Evolutionary conservation across 768 basidiomycete genomes (phyloP).

Genomic region (Trametes elegans): DNA sequence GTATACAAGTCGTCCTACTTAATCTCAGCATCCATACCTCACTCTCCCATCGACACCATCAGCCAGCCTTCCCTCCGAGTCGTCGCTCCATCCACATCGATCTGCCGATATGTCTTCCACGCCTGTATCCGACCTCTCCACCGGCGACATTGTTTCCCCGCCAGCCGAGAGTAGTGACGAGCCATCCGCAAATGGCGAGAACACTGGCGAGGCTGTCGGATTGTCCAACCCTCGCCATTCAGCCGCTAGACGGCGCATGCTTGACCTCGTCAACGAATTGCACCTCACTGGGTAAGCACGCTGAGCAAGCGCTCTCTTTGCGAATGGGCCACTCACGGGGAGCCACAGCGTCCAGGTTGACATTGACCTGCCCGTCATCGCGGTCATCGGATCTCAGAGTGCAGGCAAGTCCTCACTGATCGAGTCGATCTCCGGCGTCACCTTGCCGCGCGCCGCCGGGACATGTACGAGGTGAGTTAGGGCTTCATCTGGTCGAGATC

Average conservation of each 20-base stretch:
- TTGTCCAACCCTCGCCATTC: slow-evolving; percentile 48
- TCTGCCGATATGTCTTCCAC: too few relatives aligned
- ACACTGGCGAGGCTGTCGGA: slow-evolving; percentile 44
- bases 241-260: slow-evolving; percentile 44
- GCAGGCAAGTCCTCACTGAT: slow-evolving; percentile 79
- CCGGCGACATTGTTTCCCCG: not conserved
- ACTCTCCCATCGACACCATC: too few relatives aligned
- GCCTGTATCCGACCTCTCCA: not conserved
- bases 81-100: not conserved
- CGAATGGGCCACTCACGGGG: slow-evolving; percentile 3
- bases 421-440: slow-evolving; percentile 73
- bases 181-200: not conserved
- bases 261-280: slow-evolving; percentile 59
- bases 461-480: slow-evolving; percentile 65
- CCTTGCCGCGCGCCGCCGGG: slow-evolving; percentile 66
- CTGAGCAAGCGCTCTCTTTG: too few relatives aligned
- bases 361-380: slow-evolving; percentile 71
- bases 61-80: too few relatives aligned
- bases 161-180: not conserved
- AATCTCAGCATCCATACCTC: too few relatives aligned
- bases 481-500: not conserved
- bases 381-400: slow-evolving; percentile 70
- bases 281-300: slow-evolving; percentile 56
- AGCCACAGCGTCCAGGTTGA: slow-evolving; percentile 66
- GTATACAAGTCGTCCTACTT: too few relatives aligned